Evolutionary conservation across 306 rosid species (phyloP), one percentile per base, ranked within the genome.

Genomic region (Quercus berberidifolia): DNA sequence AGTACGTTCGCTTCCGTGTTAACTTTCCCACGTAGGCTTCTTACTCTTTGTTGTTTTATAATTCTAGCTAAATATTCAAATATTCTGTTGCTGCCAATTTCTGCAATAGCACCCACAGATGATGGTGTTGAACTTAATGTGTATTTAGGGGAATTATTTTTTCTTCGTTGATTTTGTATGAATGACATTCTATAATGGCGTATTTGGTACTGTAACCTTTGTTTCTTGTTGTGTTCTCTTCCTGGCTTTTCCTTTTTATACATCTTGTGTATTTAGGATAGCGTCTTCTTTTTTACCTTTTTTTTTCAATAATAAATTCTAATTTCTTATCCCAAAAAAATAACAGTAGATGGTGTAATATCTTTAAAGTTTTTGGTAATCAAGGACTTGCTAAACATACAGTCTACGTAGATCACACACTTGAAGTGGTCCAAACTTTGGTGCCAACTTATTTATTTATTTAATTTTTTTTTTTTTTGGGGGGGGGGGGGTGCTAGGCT

Each of bases 1-100:
- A 95, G 76, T 93, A 90, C 63, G 94, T 95, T 79, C 91, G 85
- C 46, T 93, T 95, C 87, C 92, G 88, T 67, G 55, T 95, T 74
- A 91, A 85, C 76, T 89, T 92, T 60, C 99, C 99, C 25, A 81
- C n/a, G 99, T 95, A 87, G 55, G 87, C 57, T 55, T 20, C 62
- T 70, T 41, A 55, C 74, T 35, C 57, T 82, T 57, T 21, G 28
- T 57, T 30, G 6, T 72, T 8, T n/a, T 58, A 20, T 0, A 55
- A 56, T 78, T 75, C 13, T 59, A 56, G 23, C 38, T 41, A 41
- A 41, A 41, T 41, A 41, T 8, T 41, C 46, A 18, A 10, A 33
- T 49, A 49, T 11, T 33, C 5, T 68, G 14, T 65, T 12, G 46
- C 15, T 38, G 15, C 18, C 21, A 8, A 58, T 33, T 21, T 70